These are phyloP conservation scores for Pleurotus sapidus DNA, from an alignment of 768 basidiomycete species.

Conservation along the genomic window DNA sequence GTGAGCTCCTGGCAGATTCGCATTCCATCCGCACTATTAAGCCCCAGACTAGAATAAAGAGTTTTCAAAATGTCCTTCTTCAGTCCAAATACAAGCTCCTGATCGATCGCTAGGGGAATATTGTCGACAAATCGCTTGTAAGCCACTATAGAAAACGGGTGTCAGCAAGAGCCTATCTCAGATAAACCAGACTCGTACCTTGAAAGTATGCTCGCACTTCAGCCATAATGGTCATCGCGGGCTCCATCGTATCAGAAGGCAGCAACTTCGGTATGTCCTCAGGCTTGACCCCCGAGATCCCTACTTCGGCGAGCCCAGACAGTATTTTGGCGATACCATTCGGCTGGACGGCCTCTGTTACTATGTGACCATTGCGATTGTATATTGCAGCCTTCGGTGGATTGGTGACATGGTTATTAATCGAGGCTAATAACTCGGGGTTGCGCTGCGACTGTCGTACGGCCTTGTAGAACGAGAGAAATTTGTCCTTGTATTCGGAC, in stretches of 20 bases:
- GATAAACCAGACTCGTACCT: slow-evolving; percentile 38
- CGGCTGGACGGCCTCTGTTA: neutral
- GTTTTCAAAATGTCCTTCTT: slow-evolving; percentile 41
- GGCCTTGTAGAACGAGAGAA: slow-evolving; percentile 46
- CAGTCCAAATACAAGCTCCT: slow-evolving; percentile 52
- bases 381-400: neutral
- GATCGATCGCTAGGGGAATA: slow-evolving; percentile 54
- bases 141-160: slow-evolving; percentile 36
- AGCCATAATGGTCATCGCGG: slow-evolving; percentile 65
- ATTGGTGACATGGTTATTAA: slow-evolving; percentile 16
- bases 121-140: slow-evolving; percentile 61
- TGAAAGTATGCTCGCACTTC: slow-evolving; percentile 74
- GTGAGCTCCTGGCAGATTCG: slow-evolving; percentile 49
- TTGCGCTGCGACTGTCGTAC: slow-evolving; percentile 31
- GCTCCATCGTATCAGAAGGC: slow-evolving; percentile 48
- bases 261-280: slow-evolving; percentile 49
- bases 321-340: slow-evolving; percentile 30
- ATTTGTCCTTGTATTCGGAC: slow-evolving; percentile 41
- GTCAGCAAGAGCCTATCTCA: slow-evolving; percentile 5
- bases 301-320: slow-evolving; percentile 32
- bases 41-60: slow-evolving; percentile 45
- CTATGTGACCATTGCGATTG: neutral
- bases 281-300: slow-evolving; percentile 32
- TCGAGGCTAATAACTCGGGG: slow-evolving; percentile 19
- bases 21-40: slow-evolving; percentile 45